Conservation (phyloP, 345 rosid genomes). For the Eutrema yunnanense region DNA sequence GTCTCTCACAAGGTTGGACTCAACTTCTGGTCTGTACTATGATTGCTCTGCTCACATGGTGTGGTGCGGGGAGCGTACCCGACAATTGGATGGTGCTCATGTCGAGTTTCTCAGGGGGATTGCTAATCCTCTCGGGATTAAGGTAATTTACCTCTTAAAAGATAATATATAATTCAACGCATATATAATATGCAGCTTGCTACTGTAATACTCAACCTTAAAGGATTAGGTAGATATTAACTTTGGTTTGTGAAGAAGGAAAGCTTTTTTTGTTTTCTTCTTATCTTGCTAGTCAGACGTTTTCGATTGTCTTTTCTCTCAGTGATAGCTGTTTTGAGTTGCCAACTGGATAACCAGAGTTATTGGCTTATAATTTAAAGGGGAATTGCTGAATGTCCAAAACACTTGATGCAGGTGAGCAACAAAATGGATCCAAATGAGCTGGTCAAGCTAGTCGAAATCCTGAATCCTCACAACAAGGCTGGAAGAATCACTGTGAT, state of each 20-base stretch:
- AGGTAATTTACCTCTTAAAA: constrained; percentile 27
- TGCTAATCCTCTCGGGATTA: constrained; percentile 54
- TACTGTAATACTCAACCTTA: background rate
- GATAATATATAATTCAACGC: background rate
- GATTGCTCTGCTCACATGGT: constrained; percentile 65
- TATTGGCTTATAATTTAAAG: background rate
- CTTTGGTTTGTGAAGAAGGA: background rate
- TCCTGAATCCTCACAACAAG: constrained; percentile 55
- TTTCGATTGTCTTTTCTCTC: background rate
- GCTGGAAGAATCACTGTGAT: constrained; percentile 53
- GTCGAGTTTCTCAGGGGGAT: constrained; percentile 58
- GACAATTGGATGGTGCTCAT: constrained; percentile 62
- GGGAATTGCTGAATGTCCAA: background rate
- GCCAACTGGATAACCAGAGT: background rate
- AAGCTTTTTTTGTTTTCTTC: too few species aligned
- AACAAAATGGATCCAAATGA: constrained; percentile 62
- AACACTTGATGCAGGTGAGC: constrained; percentile 44
- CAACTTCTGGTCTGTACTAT: constrained; percentile 54
- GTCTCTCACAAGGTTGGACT: constrained; percentile 51
- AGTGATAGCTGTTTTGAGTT: background rate
- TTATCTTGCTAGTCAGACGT: background rate
- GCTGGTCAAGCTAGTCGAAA: constrained; percentile 49
- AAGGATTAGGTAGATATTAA: background rate
- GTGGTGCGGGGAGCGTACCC: constrained; percentile 61
- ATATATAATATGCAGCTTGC: background rate